phyloP scores from a whole-genome alignment of 1,284 basidiomycete species.

The Trichosporon faecale region DNA sequence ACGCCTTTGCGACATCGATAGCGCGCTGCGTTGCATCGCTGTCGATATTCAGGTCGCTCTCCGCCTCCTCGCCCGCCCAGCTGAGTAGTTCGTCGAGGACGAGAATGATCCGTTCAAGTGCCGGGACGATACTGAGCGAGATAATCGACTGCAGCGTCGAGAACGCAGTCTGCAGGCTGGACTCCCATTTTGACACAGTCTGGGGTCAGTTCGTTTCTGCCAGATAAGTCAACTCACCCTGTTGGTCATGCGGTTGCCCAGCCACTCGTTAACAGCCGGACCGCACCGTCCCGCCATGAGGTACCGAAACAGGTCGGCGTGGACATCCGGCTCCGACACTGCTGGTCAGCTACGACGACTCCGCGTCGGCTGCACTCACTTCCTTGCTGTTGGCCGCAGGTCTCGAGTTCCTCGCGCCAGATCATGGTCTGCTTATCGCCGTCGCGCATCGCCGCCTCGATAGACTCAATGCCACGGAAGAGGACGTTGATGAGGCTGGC shows the following conservation, averaged over 20 bases:
- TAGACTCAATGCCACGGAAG: conserved; percentile 38
- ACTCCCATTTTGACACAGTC: conserved; percentile 48
- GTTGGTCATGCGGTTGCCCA: conserved; percentile 45
- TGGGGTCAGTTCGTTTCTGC: conserved; percentile 18
- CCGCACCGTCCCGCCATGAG: conserved; percentile 43
- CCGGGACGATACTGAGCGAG: conserved; percentile 40
- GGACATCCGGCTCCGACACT: conserved; percentile 37
- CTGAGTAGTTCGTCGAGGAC: conserved; percentile 43
- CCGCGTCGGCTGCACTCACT: background rate
- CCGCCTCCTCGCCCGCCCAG: conserved; percentile 25
- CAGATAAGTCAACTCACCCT: conserved; percentile 28
- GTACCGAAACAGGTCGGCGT: conserved; percentile 45
- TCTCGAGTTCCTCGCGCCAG: conserved; percentile 47
- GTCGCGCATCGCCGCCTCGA: conserved; percentile 35
- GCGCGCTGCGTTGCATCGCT: conserved; percentile 1
- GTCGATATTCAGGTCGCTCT: background rate
- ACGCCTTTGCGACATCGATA: background rate
- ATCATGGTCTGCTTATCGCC: conserved; percentile 46
- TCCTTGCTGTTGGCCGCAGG: conserved; percentile 43
- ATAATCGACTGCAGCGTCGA: conserved; percentile 37
- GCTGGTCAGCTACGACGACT: background rate
- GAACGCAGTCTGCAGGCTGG: conserved; percentile 32
- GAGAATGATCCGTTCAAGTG: conserved; percentile 41
- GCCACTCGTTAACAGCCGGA: conserved; percentile 43
- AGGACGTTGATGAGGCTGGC: conserved; percentile 31